These are phyloP conservation scores for Trichosporon coremiiforme DNA, from an alignment of 1,284 basidiomycete genomes.

Conservation along the genomic window DNA sequence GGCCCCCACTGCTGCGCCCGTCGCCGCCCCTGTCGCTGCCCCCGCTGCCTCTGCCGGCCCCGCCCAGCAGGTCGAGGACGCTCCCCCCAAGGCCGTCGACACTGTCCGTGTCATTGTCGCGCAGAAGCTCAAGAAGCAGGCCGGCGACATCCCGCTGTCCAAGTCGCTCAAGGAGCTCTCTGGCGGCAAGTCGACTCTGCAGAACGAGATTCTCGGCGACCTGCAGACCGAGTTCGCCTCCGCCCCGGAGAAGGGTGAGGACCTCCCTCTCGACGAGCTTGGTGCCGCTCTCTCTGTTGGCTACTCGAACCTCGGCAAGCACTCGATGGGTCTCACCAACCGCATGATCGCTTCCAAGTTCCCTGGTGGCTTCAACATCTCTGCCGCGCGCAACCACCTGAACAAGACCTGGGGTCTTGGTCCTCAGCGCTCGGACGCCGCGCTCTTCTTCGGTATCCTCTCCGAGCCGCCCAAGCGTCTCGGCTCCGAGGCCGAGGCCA, in stretches of 20 bases:
- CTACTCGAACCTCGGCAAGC: slow-evolving; percentile 86
- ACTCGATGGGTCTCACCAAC: slow-evolving; percentile 87
- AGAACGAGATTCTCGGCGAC: slow-evolving; percentile 95
- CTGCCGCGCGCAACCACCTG: slow-evolving; percentile 86
- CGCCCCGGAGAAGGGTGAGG: slow-evolving; percentile 96
- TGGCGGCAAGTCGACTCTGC: slow-evolving; percentile 95
- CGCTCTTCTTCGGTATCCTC: slow-evolving; percentile 87
- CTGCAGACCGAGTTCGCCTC: slow-evolving; percentile 85
- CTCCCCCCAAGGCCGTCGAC: slow-evolving; percentile 87
- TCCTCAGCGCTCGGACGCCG: slow-evolving; percentile 80
- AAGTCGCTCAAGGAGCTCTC: slow-evolving; percentile 99
- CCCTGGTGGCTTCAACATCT: slow-evolving; percentile 97
- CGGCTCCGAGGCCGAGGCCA: slow-evolving; percentile 86
- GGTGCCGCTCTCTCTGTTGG: slow-evolving; percentile 81
- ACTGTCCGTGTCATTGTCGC: slow-evolving; percentile 87
- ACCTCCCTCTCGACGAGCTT: slow-evolving; percentile 92
- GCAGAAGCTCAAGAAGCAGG: slow-evolving; percentile 95
- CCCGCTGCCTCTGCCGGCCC: slow-evolving; percentile 64
- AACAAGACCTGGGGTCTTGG: slow-evolving; percentile 93
- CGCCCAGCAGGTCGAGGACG: slow-evolving; percentile 74
- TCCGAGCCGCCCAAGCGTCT: slow-evolving; percentile 94
- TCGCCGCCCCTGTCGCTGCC: slow-evolving; percentile 59
- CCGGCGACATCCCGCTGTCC: slow-evolving; percentile 80
- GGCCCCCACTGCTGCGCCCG: slow-evolving; percentile 58
- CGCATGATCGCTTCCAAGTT: slow-evolving; percentile 93